These are phyloP conservation scores for Adansonia gregorii DNA, from an alignment of 441 rosid species.

Conservation along the genomic window DNA sequence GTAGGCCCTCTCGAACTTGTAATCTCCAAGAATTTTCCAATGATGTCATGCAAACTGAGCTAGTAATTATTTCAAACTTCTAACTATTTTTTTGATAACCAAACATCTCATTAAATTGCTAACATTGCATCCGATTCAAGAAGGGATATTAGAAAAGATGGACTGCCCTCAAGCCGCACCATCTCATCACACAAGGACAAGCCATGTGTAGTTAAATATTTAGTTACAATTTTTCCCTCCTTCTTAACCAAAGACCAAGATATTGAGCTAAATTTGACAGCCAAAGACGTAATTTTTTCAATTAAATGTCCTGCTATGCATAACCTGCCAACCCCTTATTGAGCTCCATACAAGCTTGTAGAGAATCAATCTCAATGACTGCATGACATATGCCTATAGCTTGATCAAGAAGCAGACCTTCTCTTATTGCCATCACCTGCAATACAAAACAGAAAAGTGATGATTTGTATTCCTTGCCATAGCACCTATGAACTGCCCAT, in stretches of 20 bases:
- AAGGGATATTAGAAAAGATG: background rate
- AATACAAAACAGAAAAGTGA: background rate
- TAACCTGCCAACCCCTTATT: background rate
- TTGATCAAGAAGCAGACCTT: background rate
- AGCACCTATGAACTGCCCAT: background rate
- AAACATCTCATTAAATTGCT: background rate
- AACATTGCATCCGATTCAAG: slow-evolving; percentile 10
- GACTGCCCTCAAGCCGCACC: background rate
- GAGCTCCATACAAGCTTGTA: background rate
- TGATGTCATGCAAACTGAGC: too few relatives aligned
- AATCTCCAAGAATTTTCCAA: too few relatives aligned
- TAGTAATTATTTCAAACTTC: too few relatives aligned
- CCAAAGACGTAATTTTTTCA: background rate
- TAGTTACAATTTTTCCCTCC: background rate
- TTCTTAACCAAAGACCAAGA: background rate
- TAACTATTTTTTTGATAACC: background rate
- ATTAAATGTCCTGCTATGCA: background rate
- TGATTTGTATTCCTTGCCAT: background rate
- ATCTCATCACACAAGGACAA: background rate
- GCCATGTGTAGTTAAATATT: background rate
- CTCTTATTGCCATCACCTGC: background rate
- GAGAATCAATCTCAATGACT: background rate
- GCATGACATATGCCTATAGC: background rate
- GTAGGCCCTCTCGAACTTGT: too few relatives aligned
- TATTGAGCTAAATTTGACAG: slow-evolving; percentile 1